Percentiles rank a stretch among this genome's conserved stretches.
Conservation (phyloP, 306 rosid genomes). For the Cucumis melo region DNA sequence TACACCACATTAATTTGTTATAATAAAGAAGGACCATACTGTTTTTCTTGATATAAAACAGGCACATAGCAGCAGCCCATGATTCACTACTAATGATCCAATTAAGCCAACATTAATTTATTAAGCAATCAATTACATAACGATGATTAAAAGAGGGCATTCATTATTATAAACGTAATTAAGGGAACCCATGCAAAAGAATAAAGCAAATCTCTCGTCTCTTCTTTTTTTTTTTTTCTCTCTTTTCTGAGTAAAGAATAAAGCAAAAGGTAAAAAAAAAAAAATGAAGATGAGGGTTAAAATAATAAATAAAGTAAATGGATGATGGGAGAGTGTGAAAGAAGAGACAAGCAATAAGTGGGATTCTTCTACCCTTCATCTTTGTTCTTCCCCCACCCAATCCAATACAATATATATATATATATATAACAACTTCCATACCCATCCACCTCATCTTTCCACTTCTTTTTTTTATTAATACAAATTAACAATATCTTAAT, state of each 20-base stretch:
- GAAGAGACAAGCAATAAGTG: slow-evolving; percentile 57
- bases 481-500: neutral
- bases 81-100: neutral
- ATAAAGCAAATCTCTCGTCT: neutral
- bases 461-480: neutral
- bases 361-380: slow-evolving; percentile 21
- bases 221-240: neutral
- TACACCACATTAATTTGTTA: neutral
- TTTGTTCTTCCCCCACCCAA: neutral
- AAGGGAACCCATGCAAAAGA: slow-evolving; percentile 1
- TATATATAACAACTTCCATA: neutral
- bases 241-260: neutral
- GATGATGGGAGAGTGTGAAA: slow-evolving; percentile 20
- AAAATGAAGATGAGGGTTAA: neutral
- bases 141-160: neutral
- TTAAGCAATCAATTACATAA: neutral
- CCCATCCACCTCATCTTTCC: slow-evolving; percentile 13
- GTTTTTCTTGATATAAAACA: no score
- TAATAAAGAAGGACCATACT: neutral
- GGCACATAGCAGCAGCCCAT: neutral
- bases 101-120: neutral
- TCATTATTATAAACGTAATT: neutral
- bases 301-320: neutral
- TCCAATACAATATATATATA: neutral
- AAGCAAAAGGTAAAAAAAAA: neutral